Evolutionary conservation across 768 basidiomycete genomes (phyloP).

Genomic region (Collybiopsis confluens): DNA sequence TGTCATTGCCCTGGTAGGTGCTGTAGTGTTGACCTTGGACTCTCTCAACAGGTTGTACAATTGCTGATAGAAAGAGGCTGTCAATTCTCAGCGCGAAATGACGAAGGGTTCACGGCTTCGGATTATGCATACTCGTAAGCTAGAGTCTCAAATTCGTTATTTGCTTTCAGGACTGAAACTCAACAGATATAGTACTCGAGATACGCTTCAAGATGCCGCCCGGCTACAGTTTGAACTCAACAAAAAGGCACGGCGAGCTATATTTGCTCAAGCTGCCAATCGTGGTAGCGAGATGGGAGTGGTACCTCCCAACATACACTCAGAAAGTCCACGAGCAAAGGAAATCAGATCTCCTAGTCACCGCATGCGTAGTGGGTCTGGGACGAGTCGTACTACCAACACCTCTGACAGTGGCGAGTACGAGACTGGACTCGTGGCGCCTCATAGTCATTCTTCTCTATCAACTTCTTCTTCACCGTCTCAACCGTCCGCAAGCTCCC

Average conservation of each 20-base stretch:
- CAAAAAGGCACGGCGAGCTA: constrained; percentile 66
- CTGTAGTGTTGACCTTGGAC: too few relatives aligned
- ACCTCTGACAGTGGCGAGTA: constrained; percentile 73
- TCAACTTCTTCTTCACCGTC: constrained; percentile 61
- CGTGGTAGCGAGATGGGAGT: constrained; percentile 56
- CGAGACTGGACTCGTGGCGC: constrained; percentile 38
- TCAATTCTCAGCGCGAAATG: constrained; percentile 78
- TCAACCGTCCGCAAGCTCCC: constrained; percentile 39
- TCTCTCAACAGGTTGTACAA: constrained; percentile 59
- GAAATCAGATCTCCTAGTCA: constrained; percentile 34
- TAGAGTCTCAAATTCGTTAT: not conserved
- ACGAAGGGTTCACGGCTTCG: constrained; percentile 85
- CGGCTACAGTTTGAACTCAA: constrained; percentile 75
- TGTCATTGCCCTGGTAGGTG: not conserved
- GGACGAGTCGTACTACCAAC: constrained; percentile 71
- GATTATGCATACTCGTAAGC: constrained; percentile 90
- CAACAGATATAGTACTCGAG: constrained; percentile 68
- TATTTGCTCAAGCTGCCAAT: constrained; percentile 70
- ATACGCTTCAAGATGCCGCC: constrained; percentile 78
- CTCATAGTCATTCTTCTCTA: constrained; percentile 49
- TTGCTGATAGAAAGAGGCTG: constrained; percentile 87
- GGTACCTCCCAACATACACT: constrained; percentile 33
- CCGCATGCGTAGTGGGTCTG: constrained; percentile 77
- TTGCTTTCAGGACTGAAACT: constrained; percentile 6
- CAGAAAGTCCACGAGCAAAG: constrained; percentile 42